Conservation (phyloP, 2,329 filamentous ascomycete genomes). For the Teratosphaeria nubilosa region DNA sequence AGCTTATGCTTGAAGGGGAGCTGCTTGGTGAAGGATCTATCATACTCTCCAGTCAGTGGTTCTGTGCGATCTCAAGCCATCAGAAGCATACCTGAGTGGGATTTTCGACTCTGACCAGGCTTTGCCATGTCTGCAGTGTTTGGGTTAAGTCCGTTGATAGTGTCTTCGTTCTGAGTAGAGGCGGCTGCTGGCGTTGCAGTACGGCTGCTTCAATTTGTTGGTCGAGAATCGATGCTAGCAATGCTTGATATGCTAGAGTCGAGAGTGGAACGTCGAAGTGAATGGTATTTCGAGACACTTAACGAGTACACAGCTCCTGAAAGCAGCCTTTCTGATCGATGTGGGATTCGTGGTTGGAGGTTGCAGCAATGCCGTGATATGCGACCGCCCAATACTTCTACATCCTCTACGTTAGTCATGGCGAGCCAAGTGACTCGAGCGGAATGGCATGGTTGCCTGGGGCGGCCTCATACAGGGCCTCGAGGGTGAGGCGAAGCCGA, state of each 20-base stretch:
- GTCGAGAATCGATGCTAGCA: not conserved
- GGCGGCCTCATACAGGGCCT: not conserved
- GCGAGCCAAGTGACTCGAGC: not conserved
- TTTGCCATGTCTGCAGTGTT: not conserved
- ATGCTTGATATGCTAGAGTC: not conserved
- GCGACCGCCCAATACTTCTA: not conserved
- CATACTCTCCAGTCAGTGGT: not conserved
- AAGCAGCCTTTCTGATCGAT: too few relatives aligned
- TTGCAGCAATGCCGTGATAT: too few relatives aligned
- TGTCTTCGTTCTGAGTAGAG: not conserved
- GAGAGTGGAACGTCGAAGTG: not conserved
- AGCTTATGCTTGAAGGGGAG: not conserved
- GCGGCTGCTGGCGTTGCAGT: not conserved
- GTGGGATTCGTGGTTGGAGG: not conserved
- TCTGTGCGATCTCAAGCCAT: not conserved
- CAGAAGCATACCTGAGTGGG: not conserved
- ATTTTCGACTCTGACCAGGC: not conserved
- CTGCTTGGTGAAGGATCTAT: not conserved
- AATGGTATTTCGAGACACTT: too few relatives aligned
- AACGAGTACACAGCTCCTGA: too few relatives aligned
- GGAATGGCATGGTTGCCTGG: not conserved
- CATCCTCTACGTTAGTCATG: not conserved
- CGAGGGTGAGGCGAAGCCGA: not conserved
- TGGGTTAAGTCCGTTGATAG: not conserved
- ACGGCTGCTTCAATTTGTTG: not conserved